Base-by-base conservation (phyloP, 73 alveolate genomes). In the Paramecium tetraurelia region DNA sequence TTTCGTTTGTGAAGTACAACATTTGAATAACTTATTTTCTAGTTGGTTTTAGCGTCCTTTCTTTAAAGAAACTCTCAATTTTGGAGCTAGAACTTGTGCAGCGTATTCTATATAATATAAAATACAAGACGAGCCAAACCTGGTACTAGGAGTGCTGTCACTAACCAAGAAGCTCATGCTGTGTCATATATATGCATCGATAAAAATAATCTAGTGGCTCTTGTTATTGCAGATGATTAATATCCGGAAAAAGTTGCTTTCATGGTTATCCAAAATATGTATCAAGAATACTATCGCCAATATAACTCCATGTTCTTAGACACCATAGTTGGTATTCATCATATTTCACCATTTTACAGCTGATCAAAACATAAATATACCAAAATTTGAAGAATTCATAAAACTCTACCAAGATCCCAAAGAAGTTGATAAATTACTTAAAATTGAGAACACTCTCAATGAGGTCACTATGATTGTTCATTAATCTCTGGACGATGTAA, bases 221-320 rank as follows among this genome's bases (percentile, higher is more conserved):
- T 98, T 10, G 98, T 95, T 58, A 95, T 98, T 5, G 89, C 97
- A 27, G 99, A 95, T 86, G 96, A 89, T 50, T 98, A 97, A 93
- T 98, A 98, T 93, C 99, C 99, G 0, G 97, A 97, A 93, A 92
- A 96, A 86, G 98, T 96, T 8, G 99, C 99, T 0, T 95, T 98
- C 88, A 89, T 95, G 84, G 72, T 98, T 92, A 92, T 98, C 14
- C 88, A 93, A 53, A 97, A 96, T 71, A 41, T 98, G 38, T 87
- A 94, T 92, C 90, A 92, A 83, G 96, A 96, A 36, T 96, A 96
- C 92, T 95, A 93, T 92, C 92, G 76, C 38, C 68, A 46, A 57
- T 84, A 70, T 21, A 77, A 85, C 48, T 53, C 87, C 21, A 57
- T 48, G 59, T 83, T 48, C 22, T 48, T 44, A 29, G 92, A 58